Evolutionary conservation across 192 early-diverging fungal genomes (phyloP).

Genomic region (Dimargaris verticillata): DNA sequence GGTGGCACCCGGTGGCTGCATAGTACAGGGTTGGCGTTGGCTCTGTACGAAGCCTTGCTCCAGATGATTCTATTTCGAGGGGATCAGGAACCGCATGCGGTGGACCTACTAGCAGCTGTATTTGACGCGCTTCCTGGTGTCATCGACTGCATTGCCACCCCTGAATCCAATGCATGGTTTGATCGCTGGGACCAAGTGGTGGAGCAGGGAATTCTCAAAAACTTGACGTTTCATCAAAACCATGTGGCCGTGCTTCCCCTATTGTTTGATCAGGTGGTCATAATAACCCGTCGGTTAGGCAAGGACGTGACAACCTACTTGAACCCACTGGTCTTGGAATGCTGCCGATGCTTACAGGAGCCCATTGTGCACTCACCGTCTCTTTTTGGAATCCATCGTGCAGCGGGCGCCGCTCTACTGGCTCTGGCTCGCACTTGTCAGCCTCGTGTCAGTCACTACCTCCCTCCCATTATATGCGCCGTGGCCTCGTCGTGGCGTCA

Average conservation of each 20-base stretch:
- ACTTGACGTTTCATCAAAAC: not conserved
- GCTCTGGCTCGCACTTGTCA: not conserved
- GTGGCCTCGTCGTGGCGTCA: not conserved
- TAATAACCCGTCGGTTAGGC: not conserved
- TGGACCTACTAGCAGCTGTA: not conserved
- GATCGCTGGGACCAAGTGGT: not conserved
- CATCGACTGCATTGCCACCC: not conserved
- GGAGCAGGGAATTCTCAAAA: not conserved
- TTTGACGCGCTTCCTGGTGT: not conserved
- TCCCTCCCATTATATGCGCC: not conserved
- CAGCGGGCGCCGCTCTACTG: not conserved
- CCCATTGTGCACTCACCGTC: not conserved
- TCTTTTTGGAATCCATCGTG: not conserved
- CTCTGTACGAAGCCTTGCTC: not conserved
- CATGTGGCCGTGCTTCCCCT: not conserved
- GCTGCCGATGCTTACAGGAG: slow-evolving; percentile 1
- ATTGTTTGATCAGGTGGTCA: not conserved
- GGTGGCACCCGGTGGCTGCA: not conserved
- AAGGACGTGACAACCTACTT: not conserved
- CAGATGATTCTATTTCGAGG: not conserved
- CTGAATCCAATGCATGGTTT: not conserved
- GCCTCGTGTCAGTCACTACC: not conserved
- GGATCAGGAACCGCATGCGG: not conserved
- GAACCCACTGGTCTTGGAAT: not conserved
- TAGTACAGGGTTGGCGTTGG: not conserved